phyloP scores from a whole-genome alignment of 495 filamentous ascomycete genomes.

The Penicillium lagena region DNA sequence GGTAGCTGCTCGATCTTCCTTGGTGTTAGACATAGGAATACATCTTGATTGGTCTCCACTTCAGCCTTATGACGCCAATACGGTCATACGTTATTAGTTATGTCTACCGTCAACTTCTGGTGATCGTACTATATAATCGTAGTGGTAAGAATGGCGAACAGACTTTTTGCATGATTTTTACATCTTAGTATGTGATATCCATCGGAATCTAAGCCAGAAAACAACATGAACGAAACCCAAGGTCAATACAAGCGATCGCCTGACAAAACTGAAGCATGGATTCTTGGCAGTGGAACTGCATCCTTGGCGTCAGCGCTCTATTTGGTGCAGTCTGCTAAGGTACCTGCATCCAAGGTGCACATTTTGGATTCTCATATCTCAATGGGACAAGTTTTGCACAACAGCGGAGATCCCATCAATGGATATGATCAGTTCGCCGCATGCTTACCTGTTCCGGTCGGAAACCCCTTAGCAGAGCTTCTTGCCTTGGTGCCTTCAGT shows the following conservation, averaged over 20 bases:
- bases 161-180: not conserved
- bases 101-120: not conserved
- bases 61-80: not conserved
- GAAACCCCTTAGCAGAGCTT: slow-evolving; percentile 27
- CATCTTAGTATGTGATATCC: not conserved
- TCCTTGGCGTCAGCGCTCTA: slow-evolving; percentile 35
- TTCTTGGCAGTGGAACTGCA: slow-evolving; percentile 35
- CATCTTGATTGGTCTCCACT: not conserved
- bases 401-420: slow-evolving; percentile 21
- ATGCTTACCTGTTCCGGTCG: slow-evolving; percentile 30
- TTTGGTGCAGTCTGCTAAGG: slow-evolving; percentile 36
- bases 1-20: not conserved
- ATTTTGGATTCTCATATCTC: slow-evolving; percentile 29
- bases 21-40: not conserved
- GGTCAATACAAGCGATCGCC: not conserved
- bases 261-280: slow-evolving; percentile 12
- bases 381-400: slow-evolving; percentile 27
- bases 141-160: too few relatives aligned
- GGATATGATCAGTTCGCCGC: slow-evolving; percentile 35
- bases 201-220: not conserved
- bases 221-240: not conserved
- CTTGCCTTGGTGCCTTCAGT: slow-evolving; percentile 28
- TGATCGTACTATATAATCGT: not conserved
- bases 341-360: slow-evolving; percentile 32
- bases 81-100: not conserved